A percentile compares a stretch with the other conserved stretches of the same genome.
These are phyloP conservation scores for Phaffomyces opuntiae DNA, from an alignment of 805 yeast species.

Conservation along the genomic window DNA sequence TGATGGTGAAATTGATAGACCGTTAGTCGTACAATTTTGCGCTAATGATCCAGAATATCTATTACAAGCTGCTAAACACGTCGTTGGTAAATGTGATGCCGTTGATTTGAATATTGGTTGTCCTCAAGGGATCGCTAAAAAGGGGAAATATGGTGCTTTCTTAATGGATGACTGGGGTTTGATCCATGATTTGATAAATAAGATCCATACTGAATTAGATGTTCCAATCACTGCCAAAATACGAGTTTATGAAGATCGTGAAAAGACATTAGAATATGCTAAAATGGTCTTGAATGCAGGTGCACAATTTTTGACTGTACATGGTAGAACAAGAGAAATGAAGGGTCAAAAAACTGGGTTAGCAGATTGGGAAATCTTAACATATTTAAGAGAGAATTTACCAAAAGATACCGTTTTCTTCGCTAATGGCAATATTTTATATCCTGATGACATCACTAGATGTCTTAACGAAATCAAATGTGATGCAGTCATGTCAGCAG, in stretches of 20 bases:
- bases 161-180: slow-evolving; percentile 96
- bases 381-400: slow-evolving; percentile 68
- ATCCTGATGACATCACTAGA: slow-evolving; percentile 74
- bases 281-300: slow-evolving; percentile 86
- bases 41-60: slow-evolving; percentile 90
- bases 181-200: slow-evolving; percentile 62
- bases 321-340: slow-evolving; percentile 95
- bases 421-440: slow-evolving; percentile 91
- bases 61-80: slow-evolving; percentile 71
- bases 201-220: slow-evolving; percentile 64
- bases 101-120: slow-evolving; percentile 95
- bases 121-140: slow-evolving; percentile 95
- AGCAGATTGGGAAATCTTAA: slow-evolving; percentile 85
- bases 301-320: slow-evolving; percentile 91
- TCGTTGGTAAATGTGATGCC: slow-evolving; percentile 85
- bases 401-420: slow-evolving; percentile 79
- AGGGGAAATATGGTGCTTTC: slow-evolving; percentile 93
- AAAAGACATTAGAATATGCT: slow-evolving; percentile 81
- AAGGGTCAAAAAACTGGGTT: slow-evolving; percentile 94
- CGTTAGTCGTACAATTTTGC: slow-evolving; percentile 90
- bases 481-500: slow-evolving; percentile 97
- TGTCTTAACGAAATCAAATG: slow-evolving; percentile 59
- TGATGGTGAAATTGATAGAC: slow-evolving; percentile 59
- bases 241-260: slow-evolving; percentile 77
- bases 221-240: slow-evolving; percentile 95